Conservation (phyloP, 2,329 filamentous ascomycete genomes). For the Aspergillus sp. region DNA sequence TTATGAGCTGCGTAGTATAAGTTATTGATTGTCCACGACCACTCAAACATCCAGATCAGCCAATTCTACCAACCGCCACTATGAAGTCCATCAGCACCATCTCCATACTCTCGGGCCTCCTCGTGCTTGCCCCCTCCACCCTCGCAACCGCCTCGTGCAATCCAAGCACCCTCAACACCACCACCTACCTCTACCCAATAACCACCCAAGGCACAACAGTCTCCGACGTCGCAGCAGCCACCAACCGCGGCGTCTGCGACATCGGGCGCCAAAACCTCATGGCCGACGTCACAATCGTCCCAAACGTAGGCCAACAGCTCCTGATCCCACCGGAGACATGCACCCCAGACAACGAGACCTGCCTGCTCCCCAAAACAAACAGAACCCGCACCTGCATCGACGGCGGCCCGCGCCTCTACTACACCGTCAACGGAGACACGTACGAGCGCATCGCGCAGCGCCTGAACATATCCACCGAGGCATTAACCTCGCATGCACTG, state of each 20-base stretch:
- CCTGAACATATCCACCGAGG: constrained; percentile 15
- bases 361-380: constrained; percentile 9
- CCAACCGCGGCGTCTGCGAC: constrained; percentile 14
- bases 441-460: constrained; percentile 12
- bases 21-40: too few species aligned
- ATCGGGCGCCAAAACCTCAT: constrained; percentile 16
- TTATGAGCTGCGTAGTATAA: too few species aligned
- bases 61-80: too few species aligned
- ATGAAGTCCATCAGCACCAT: too few species aligned
- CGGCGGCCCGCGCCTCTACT: constrained; percentile 20
- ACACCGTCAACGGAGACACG: constrained; percentile 19
- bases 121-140: too few species aligned
- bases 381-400: constrained; percentile 13
- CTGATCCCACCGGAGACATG: constrained; percentile 15
- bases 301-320: constrained; percentile 14
- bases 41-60: too few species aligned
- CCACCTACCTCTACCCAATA: background rate
- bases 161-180: constrained; percentile 10
- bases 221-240: constrained; percentile 9
- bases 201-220: constrained; percentile 7
- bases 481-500: background rate
- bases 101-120: too few species aligned
- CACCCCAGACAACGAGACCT: constrained; percentile 15
- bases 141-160: background rate
- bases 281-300: constrained; percentile 20